Percentiles rank a stretch among this genome's conserved stretches.
phyloP scores from a whole-genome alignment of 345 rosid species.

The Citrus medica region DNA sequence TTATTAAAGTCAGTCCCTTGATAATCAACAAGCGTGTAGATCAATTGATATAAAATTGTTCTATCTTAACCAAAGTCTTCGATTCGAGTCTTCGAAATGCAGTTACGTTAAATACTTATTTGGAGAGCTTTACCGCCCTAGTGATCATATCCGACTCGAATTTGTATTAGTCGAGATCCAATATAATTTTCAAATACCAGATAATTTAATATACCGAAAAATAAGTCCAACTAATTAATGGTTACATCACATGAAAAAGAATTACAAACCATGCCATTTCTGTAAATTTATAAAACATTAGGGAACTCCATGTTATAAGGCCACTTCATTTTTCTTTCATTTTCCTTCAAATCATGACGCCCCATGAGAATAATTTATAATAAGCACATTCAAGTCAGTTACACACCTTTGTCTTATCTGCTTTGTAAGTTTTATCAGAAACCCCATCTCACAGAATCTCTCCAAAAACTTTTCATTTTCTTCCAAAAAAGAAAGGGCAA shows the following conservation, averaged over 20 bases:
- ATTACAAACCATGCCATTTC: too few species aligned
- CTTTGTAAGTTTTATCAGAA: constrained; percentile 6
- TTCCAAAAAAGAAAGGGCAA: not conserved
- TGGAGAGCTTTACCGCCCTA: rapidly evolving
- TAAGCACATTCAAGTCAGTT: not conserved
- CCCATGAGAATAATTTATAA: not conserved
- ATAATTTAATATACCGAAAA: too few species aligned
- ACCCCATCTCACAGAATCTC: not conserved
- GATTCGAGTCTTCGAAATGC: rapidly evolving
- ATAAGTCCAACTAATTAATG: too few species aligned
- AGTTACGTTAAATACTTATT: too few species aligned
- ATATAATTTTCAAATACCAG: rapidly evolving
- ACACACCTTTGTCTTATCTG: constrained; percentile 12
- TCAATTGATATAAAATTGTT: rapidly evolving
- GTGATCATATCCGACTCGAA: rapidly evolving
- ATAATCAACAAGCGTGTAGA: too few species aligned
- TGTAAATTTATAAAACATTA: too few species aligned
- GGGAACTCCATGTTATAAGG: not conserved
- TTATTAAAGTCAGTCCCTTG: too few species aligned
- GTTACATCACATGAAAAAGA: too few species aligned
- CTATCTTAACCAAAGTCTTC: rapidly evolving
- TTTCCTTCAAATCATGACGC: not conserved
- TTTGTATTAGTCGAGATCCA: rapidly evolving
- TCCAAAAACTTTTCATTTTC: not conserved
- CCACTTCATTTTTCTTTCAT: not conserved